Evolutionary conservation across 805 yeast species (phyloP), one percentile per base, ranked within the genome.

Genomic region (Yarrowia sp.): DNA sequence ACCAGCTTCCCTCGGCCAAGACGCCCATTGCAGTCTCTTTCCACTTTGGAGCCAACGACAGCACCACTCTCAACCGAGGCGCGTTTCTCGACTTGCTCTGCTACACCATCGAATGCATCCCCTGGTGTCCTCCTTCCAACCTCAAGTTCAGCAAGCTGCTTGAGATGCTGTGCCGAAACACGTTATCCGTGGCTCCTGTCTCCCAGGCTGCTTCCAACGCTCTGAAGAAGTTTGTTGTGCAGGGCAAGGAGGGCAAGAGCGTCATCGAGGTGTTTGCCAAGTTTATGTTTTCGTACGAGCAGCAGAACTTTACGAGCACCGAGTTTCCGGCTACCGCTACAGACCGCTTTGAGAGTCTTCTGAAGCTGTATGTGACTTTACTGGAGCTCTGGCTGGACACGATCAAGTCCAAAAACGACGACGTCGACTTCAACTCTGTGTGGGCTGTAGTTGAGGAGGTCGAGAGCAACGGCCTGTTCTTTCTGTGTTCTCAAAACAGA

Each of bases 391-490:
- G 99, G 99, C 74, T 91, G 14, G 67, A 64, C 5, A 63, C 66
- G 9, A 61, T 68, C 49, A 65, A 62, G 33, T 64, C 60, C 31
- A 46, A 47, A 32, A 61, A 25, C 53, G 60, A 64, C 21, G 63
- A 47, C 31, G 70, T 72, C 13, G 73, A 71, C 25, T 21, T 66
- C 44, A 89, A 88, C 66, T 84, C 84, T 49, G 84, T 90, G 16
- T 84, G 90, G 65, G 87, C 97, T 0, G 87, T 88, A 0, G 86
- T 94, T 49, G 98, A 94, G 72, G 97, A 93, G 65, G 89, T 93
- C 9, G 99, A 94, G 73, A 97, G 99, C 0, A 90, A 92, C 70
- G 99, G 97, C 0, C 74, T 94, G 29, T 94, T 90, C 69, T 93
- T 96, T 69, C 76, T 94, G 21, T 89, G 97, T 68, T 89, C 97